Evolutionary conservation across 2,329 filamentous ascomycete genomes (phyloP).

Genomic region (Hyphodiscus sp.): DNA sequence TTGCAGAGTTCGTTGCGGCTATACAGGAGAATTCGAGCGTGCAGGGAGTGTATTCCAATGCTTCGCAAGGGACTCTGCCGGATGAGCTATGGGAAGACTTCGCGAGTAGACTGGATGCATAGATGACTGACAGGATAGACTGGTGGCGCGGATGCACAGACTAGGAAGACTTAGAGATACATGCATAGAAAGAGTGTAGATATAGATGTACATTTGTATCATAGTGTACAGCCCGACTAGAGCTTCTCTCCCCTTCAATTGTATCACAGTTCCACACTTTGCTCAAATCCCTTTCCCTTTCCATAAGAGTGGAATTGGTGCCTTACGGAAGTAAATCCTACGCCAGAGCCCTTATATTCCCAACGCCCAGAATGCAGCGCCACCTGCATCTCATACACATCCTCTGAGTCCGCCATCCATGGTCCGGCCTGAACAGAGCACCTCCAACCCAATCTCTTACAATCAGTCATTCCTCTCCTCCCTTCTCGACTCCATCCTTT

Average conservation of each 20-base stretch:
- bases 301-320: neutral
- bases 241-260: neutral
- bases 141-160: no score
- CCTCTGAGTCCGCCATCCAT: neutral
- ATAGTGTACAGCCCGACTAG: constrained; percentile 4
- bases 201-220: constrained; percentile 14
- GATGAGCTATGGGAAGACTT: constrained; percentile 50
- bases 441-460: neutral
- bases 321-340: no score
- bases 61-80: constrained; percentile 41
- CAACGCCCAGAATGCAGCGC: no score
- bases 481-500: constrained; percentile 3
- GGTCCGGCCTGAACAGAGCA: neutral
- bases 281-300: neutral
- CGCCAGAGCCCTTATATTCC: no score
- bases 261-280: neutral
- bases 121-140: neutral
- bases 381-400: no score
- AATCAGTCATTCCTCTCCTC: neutral
- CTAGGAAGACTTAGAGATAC: no score
- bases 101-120: constrained; percentile 44
- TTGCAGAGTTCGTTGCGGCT: constrained; percentile 53
- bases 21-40: constrained; percentile 66
- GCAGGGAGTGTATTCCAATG: constrained; percentile 74
- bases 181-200: constrained; percentile 1